These are phyloP conservation scores for Pythium grandisporangium DNA, from an alignment of 352 stramenopile genomes.

Conservation along the genomic window DNA sequence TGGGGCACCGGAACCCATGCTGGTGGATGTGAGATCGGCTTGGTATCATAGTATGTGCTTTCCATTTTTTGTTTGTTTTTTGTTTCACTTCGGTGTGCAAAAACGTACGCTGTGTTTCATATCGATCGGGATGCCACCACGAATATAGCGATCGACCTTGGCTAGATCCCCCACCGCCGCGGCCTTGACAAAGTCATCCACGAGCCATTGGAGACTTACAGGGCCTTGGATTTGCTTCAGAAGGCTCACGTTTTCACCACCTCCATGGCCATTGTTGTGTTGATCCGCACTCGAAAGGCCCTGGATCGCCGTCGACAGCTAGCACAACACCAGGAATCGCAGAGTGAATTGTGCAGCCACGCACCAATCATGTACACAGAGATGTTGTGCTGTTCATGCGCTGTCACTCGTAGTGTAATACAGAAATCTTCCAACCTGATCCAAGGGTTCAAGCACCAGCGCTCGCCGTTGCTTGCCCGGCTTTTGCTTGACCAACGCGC, in stretches of 20 bases:
- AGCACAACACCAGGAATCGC: too few relatives aligned
- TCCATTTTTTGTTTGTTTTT: too few relatives aligned
- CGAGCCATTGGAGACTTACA: constrained; percentile 34
- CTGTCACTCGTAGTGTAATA: too few relatives aligned
- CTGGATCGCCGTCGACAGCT: too few relatives aligned
- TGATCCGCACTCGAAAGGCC: background rate
- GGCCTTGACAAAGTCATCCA: constrained; percentile 52
- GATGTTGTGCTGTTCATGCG: too few relatives aligned
- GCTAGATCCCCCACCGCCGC: constrained; percentile 21
- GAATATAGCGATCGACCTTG: constrained; percentile 42
- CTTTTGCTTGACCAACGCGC: constrained; percentile 22
- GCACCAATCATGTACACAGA: too few relatives aligned
- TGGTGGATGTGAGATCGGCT: background rate
- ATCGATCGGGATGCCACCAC: constrained; percentile 40
- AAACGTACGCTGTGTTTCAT: constrained; percentile 31
- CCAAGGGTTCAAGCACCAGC: constrained; percentile 14
- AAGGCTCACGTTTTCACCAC: constrained; percentile 10
- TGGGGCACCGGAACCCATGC: background rate
- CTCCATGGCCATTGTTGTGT: background rate
- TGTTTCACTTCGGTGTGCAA: too few relatives aligned
- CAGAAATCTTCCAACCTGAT: too few relatives aligned
- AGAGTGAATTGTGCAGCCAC: too few relatives aligned
- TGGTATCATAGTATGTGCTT: too few relatives aligned
- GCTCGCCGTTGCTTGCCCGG: constrained; percentile 9
- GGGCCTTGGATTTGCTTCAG: constrained; percentile 40